These are phyloP conservation scores for Yarrowia sp. DNA, from an alignment of 805 yeast species.

Conservation along the genomic window DNA sequence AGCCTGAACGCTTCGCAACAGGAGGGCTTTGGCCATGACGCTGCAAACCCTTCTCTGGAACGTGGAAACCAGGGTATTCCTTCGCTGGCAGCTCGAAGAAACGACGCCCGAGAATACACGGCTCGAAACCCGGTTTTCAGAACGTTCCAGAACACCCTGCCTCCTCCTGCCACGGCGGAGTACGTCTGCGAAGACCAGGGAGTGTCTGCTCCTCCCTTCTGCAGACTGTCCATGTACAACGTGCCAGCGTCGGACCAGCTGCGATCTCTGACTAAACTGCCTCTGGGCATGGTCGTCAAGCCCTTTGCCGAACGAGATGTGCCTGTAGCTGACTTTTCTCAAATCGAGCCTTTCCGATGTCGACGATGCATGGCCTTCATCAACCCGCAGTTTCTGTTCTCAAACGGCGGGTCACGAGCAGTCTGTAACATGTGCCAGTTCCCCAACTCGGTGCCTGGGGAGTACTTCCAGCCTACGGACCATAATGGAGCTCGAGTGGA, in stretches of 20 bases:
- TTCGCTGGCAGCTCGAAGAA: slow-evolving; percentile 42
- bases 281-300: slow-evolving; percentile 73
- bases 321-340: slow-evolving; percentile 63
- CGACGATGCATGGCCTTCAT: slow-evolving; percentile 86
- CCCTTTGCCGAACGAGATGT: slow-evolving; percentile 75
- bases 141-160: slow-evolving; percentile 72
- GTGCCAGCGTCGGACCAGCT: slow-evolving; percentile 73
- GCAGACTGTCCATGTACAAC: slow-evolving; percentile 75
- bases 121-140: slow-evolving; percentile 49
- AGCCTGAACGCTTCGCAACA: neutral
- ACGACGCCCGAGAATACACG: slow-evolving; percentile 34
- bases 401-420: slow-evolving; percentile 57
- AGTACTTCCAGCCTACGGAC: slow-evolving; percentile 63
- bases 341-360: slow-evolving; percentile 80
- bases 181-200: slow-evolving; percentile 77
- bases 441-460: slow-evolving; percentile 63
- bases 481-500: slow-evolving; percentile 62
- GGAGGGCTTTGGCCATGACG: slow-evolving; percentile 19
- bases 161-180: slow-evolving; percentile 78
- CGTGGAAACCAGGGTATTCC: slow-evolving; percentile 31
- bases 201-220: slow-evolving; percentile 72
- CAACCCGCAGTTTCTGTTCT: slow-evolving; percentile 74
- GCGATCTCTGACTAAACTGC: slow-evolving; percentile 66
- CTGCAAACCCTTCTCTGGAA: slow-evolving; percentile 18
- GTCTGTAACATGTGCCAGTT: slow-evolving; percentile 85